These are phyloP conservation scores for Fusarium mundagurra DNA, from an alignment of 2,329 filamentous ascomycete species.

Conservation along the genomic window DNA sequence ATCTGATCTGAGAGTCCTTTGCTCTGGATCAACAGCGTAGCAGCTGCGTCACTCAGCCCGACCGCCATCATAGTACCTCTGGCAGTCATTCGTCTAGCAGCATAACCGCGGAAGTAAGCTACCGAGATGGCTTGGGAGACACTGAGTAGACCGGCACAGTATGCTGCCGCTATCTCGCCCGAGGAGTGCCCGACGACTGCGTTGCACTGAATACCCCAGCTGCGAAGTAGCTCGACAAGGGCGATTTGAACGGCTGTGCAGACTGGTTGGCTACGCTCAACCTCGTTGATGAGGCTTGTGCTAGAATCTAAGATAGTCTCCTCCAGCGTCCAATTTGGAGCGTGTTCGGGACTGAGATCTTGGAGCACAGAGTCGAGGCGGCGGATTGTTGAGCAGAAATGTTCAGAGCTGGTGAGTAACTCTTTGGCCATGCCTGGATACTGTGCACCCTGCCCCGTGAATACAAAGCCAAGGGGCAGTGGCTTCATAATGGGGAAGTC, in stretches of 20 bases:
- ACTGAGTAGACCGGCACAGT: background rate
- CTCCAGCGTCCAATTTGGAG: background rate
- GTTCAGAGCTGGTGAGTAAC: accelerated
- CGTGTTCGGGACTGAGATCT: background rate
- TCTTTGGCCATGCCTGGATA: background rate
- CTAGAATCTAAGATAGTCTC: background rate
- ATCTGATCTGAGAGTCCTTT: background rate
- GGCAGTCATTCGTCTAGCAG: accelerated
- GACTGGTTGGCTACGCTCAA: background rate
- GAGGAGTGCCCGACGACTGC: background rate
- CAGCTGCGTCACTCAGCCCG: background rate
- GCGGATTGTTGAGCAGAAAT: background rate
- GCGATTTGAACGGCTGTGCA: background rate
- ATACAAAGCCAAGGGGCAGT: background rate
- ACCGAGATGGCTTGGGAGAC: background rate
- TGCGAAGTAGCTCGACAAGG: background rate
- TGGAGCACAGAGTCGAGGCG: background rate
- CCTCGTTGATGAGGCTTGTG: background rate
- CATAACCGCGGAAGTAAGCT: background rate
- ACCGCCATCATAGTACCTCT: background rate
- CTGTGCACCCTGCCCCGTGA: background rate
- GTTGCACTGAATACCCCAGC: background rate
- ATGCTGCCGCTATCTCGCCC: background rate
- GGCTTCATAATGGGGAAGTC: background rate
- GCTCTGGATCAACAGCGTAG: background rate